Conservation (phyloP, 1,284 basidiomycete species). For the Rhodotorula sp. region DNA sequence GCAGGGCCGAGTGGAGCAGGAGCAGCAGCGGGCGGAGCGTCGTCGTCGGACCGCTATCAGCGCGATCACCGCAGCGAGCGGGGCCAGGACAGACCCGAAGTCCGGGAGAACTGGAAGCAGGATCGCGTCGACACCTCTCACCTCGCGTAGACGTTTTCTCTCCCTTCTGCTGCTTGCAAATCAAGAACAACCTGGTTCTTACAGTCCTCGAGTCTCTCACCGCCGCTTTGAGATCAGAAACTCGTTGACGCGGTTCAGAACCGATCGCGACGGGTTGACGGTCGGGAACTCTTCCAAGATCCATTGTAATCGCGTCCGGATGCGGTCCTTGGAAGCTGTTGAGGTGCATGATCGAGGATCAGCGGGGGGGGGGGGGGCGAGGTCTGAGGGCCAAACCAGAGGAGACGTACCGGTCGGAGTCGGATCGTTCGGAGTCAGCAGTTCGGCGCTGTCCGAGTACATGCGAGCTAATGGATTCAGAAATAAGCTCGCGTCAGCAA, state of each 20-base stretch:
- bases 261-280: slow-evolving; percentile 40
- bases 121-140: slow-evolving; percentile 25
- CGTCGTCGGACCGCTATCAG: background rate
- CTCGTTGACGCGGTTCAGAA: slow-evolving; percentile 42
- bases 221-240: slow-evolving; percentile 27
- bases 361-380: background rate
- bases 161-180: background rate
- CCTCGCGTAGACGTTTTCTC: slow-evolving; percentile 17
- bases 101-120: slow-evolving; percentile 27
- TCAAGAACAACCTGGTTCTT: background rate
- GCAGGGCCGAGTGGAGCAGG: background rate
- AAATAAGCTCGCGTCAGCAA: background rate
- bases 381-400: background rate
- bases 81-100: slow-evolving; percentile 21
- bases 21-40: background rate
- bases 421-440: background rate
- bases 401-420: background rate
- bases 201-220: background rate
- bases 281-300: slow-evolving; percentile 38
- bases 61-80: background rate
- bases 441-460: slow-evolving; percentile 16
- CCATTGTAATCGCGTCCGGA: slow-evolving; percentile 40
- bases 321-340: slow-evolving; percentile 31
- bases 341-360: background rate
- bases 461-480: slow-evolving; percentile 11